Evolutionary conservation across 768 basidiomycete species (phyloP).

Genomic region (Xerocomellus chrysenteron): DNA sequence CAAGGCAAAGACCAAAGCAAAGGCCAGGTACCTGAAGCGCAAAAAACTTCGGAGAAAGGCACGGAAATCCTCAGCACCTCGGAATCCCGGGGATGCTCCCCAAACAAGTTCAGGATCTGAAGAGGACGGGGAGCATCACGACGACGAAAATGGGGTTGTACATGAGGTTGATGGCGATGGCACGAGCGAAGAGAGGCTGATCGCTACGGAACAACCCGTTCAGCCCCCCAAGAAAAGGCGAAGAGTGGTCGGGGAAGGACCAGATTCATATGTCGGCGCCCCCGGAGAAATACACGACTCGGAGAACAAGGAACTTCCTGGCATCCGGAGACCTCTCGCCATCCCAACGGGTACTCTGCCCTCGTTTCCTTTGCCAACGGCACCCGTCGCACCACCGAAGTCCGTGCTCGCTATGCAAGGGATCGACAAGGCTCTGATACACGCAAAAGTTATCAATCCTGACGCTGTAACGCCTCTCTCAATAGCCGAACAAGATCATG

Average conservation of each 20-base stretch:
- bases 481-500: constrained; percentile 34
- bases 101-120: constrained; percentile 19
- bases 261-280: constrained; percentile 16
- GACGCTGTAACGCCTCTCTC: constrained; percentile 45
- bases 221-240: constrained; percentile 46
- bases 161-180: constrained; percentile 19
- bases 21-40: constrained; percentile 67
- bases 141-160: constrained; percentile 14
- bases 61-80: constrained; percentile 34
- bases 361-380: constrained; percentile 64
- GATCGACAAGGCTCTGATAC: constrained; percentile 68
- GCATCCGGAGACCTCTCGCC: constrained; percentile 5
- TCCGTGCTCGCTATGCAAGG: constrained; percentile 74
- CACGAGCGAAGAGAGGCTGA: constrained; percentile 6
- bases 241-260: constrained; percentile 32
- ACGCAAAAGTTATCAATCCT: constrained; percentile 69
- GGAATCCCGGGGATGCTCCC: constrained; percentile 21
- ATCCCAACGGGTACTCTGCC: constrained; percentile 46
- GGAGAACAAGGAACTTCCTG: neutral
- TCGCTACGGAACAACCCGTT: constrained; percentile 7
- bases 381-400: constrained; percentile 69
- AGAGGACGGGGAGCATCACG: constrained; percentile 23
- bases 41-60: constrained; percentile 68
- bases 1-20: constrained; percentile 67
- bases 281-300: neutral